Evolutionary conservation across 495 filamentous ascomycete species (phyloP), one percentile per base, ranked within the genome.

Genomic region (Penicillium canescens): DNA sequence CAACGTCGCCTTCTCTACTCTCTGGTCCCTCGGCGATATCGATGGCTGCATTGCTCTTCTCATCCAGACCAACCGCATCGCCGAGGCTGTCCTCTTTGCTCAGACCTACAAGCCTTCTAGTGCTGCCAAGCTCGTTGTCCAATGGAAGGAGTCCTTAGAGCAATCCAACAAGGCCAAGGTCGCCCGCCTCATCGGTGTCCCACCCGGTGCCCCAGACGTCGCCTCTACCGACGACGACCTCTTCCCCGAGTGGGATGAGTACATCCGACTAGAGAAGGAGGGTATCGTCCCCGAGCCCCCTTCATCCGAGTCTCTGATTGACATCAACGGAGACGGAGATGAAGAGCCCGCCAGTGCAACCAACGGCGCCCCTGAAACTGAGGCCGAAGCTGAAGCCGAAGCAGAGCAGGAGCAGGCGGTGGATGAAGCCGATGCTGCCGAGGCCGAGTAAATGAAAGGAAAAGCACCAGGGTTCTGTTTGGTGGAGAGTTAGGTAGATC

Each of bases 201-300:
- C 94, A 0, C 84, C 84, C 2, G 76, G 71, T 46, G 78, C 64
- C 4, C 78, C 76, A 2, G 76, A 72, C 20, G 63, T 72, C 14
- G 46, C 58, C n/a, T 78, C 77, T 6, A 87, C 92, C 40, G 94
- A 98, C 60, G 89, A 87, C 42, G 94, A 96, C 37, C 75, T 98
- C 46, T 98, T 97, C 75, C 92, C 93, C 0, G 91, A 96, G 60
- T 98, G 92, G 93, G 89, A 94, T 0, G 90, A 93, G 68, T 96
- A 87, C 75, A 65, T 97, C 59, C 81, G 75, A 61, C 61, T 96
- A 44, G 94, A 97, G 76, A 84, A 79, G 59, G 85, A 91, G 59
- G 85, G 85, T 0, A 58, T 54, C 14, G 63, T 59, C 6, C 63
- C 69, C n/a, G 70, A 73, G 38, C 72, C 72, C 3, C 61, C 72